phyloP scores from a whole-genome alignment of 2,329 filamentous ascomycete genomes.

The Cercospora janseana region DNA sequence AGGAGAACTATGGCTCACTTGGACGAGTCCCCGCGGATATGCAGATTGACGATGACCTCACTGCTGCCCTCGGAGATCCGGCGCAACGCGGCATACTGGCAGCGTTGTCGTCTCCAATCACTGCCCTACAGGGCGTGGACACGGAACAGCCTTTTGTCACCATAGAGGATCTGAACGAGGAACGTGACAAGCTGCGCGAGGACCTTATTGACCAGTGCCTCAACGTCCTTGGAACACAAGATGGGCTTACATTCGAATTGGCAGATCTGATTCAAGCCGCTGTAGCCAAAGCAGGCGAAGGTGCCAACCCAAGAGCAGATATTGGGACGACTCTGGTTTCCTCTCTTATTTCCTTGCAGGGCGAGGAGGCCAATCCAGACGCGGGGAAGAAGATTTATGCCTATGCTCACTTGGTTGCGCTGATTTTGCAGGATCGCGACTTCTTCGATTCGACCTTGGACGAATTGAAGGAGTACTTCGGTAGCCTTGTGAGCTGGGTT shows the following conservation, averaged over 20 bases:
- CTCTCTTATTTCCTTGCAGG: conserved; percentile 70
- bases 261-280: conserved; percentile 80
- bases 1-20: conserved; percentile 30
- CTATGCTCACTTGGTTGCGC: conserved; percentile 84
- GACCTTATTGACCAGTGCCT: conserved; percentile 86
- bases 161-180: conserved; percentile 75
- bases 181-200: conserved; percentile 68
- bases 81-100: conserved; percentile 8
- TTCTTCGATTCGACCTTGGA: conserved; percentile 78
- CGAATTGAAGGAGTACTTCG: conserved; percentile 73
- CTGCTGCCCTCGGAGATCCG: conserved; percentile 23
- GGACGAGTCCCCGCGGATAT: conserved; percentile 28
- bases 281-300: conserved; percentile 60
- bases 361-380: conserved; percentile 50
- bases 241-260: conserved; percentile 85
- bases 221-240: conserved; percentile 83
- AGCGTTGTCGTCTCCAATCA: background rate
- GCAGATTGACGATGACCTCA: conserved; percentile 29
- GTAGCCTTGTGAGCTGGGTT: conserved; percentile 74
- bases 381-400: conserved; percentile 74
- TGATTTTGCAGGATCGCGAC: conserved; percentile 76
- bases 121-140: conserved; percentile 23
- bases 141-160: conserved; percentile 51
- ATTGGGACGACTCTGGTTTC: conserved; percentile 80
- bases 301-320: conserved; percentile 62